Conservation (phyloP, 345 rosid species). For the Firmiana major region DNA sequence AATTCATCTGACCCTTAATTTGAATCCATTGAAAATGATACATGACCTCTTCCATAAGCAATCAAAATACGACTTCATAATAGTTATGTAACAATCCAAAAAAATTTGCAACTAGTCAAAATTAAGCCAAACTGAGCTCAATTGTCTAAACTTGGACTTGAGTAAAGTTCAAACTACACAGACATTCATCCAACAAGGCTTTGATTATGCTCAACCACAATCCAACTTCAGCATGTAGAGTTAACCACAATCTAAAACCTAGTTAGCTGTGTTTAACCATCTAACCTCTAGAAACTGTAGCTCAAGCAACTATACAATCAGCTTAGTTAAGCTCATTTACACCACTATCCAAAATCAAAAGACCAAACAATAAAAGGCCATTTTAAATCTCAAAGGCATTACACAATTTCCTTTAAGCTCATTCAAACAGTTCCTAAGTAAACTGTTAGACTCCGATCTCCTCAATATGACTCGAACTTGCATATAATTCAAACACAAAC, state of each 20-base stretch:
- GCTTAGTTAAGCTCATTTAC: background rate
- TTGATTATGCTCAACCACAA: background rate
- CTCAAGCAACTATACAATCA: background rate
- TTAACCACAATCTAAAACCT: background rate
- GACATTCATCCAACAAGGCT: background rate
- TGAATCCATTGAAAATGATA: background rate
- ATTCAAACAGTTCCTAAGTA: background rate
- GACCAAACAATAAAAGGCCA: background rate
- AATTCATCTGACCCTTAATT: background rate
- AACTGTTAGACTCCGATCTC: background rate
- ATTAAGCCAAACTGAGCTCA: background rate
- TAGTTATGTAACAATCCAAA: background rate
- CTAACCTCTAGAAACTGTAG: background rate
- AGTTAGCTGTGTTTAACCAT: background rate
- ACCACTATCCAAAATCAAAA: background rate
- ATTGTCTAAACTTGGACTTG: background rate
- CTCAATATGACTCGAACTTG: background rate
- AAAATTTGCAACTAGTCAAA: background rate
- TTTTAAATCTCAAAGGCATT: background rate
- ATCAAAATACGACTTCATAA: background rate
- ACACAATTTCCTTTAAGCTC: background rate
- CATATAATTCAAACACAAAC: background rate
- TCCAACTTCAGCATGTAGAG: background rate
- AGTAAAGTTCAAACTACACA: background rate
- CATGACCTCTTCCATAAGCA: background rate